phyloP scores from a whole-genome alignment of 192 early-diverging fungal species.

The Backusella macrospora region DNA sequence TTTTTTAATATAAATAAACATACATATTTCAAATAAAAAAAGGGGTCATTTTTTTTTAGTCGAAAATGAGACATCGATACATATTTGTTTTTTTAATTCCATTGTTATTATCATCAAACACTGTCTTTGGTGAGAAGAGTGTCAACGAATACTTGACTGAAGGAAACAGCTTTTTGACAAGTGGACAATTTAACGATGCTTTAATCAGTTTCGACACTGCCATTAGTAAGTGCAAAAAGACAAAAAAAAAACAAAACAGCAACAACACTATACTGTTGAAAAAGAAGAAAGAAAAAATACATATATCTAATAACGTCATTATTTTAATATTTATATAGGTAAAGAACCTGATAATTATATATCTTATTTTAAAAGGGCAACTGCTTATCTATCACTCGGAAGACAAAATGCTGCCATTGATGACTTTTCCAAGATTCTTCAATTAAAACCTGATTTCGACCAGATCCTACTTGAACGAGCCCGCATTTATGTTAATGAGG shows the following conservation, averaged over 20 bases:
- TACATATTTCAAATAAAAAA: not conserved
- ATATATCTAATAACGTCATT: not conserved
- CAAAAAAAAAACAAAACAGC: no score
- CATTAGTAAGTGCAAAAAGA: slow-evolving; percentile 50
- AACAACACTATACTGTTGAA: not conserved
- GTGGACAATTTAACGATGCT: slow-evolving; percentile 61
- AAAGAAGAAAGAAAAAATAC: not conserved
- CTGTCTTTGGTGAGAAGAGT: slow-evolving; percentile 29
- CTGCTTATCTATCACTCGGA: slow-evolving; percentile 77
- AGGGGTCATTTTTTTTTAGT: no score
- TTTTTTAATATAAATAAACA: not conserved
- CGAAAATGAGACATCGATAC: slow-evolving; percentile 3
- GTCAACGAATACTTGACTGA: slow-evolving; percentile 49
- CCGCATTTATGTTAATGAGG: slow-evolving; percentile 68
- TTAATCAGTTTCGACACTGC: slow-evolving; percentile 65
- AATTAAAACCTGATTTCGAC: slow-evolving; percentile 80
- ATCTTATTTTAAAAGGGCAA: slow-evolving; percentile 87
- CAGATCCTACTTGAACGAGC: slow-evolving; percentile 78
- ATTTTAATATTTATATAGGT: no score
- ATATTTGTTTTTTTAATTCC: slow-evolving; percentile 36
- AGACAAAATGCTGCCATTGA: slow-evolving; percentile 69
- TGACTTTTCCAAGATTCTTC: slow-evolving; percentile 82
- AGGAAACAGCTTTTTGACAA: slow-evolving; percentile 41
- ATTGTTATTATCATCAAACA: slow-evolving; percentile 17
- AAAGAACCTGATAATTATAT: slow-evolving; percentile 82